Conservation (phyloP, 2,329 filamentous ascomycete species). For the Aspergillaceae sp. region DNA sequence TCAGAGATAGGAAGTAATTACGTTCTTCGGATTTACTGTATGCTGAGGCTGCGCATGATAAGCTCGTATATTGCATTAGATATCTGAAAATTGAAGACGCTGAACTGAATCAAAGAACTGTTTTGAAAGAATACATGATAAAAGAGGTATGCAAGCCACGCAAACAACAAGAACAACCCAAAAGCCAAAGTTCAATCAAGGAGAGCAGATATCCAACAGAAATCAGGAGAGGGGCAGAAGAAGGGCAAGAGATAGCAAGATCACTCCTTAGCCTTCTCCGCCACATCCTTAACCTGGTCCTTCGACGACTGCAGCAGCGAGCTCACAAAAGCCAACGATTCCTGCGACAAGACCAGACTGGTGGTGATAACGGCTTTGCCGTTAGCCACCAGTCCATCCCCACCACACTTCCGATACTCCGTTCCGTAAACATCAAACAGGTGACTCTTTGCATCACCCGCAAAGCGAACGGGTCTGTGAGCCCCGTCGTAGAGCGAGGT, state of each 20-base stretch:
- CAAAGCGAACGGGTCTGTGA: slow-evolving; percentile 55
- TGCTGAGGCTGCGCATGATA: too few species aligned
- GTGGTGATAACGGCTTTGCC: slow-evolving; percentile 64
- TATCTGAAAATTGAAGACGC: too few species aligned
- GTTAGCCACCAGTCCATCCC: slow-evolving; percentile 54
- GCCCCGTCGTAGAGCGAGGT: slow-evolving; percentile 54
- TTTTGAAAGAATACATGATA: too few species aligned
- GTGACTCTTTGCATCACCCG: slow-evolving; percentile 46
- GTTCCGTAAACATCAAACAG: slow-evolving; percentile 35
- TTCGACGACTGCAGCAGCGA: slow-evolving; percentile 55
- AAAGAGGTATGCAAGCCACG: slow-evolving; percentile 1
- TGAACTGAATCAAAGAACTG: too few species aligned
- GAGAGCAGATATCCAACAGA: not conserved
- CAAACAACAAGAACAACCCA: slow-evolving; percentile 1
- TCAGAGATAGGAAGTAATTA: too few species aligned
- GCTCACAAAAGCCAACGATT: slow-evolving; percentile 55
- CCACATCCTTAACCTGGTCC: slow-evolving; percentile 48
- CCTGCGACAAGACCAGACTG: slow-evolving; percentile 56
- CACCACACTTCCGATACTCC: slow-evolving; percentile 42
- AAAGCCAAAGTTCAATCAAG: not conserved
- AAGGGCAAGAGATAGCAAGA: slow-evolving; percentile 3
- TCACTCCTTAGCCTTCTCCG: slow-evolving; percentile 37
- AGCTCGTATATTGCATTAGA: too few species aligned
- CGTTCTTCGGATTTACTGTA: too few species aligned
- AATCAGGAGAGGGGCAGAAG: not conserved